phyloP scores from a whole-genome alignment of 352 stramenopile species.

The Peronospora farinosa region DNA sequence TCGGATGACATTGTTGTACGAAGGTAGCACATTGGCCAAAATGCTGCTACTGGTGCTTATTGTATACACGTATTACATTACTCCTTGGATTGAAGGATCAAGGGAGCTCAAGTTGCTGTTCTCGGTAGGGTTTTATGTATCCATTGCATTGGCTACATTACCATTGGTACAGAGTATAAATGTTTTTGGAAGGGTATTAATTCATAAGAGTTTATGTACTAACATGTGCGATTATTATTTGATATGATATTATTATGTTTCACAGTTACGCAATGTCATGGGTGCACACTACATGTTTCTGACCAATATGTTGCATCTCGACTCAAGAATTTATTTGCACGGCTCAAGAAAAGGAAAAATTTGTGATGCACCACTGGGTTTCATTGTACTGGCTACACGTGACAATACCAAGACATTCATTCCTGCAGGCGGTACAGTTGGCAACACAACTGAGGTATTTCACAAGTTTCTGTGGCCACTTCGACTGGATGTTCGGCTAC shows the following conservation, averaged over 20 bases:
- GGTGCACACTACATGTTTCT: conserved; percentile 75
- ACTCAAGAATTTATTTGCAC: conserved; percentile 42
- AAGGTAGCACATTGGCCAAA: conserved; percentile 62
- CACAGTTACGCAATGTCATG: conserved; percentile 60
- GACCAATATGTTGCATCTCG: conserved; percentile 58
- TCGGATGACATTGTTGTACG: conserved; percentile 57
- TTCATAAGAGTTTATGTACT: conserved; percentile 2
- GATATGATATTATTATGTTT: neutral
- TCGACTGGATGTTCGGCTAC: conserved; percentile 40
- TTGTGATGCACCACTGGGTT: conserved; percentile 54
- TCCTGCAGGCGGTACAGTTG: conserved; percentile 49
- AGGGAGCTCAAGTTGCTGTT: conserved; percentile 45
- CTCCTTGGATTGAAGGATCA: conserved; percentile 44
- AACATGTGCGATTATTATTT: neutral
- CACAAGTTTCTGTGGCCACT: conserved; percentile 51
- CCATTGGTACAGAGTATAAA: conserved; percentile 36
- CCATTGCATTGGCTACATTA: conserved; percentile 47
- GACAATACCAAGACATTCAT: conserved; percentile 61
- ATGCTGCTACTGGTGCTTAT: conserved; percentile 60
- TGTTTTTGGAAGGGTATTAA: neutral
- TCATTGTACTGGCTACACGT: conserved; percentile 52
- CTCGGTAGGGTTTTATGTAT: conserved; percentile 66
- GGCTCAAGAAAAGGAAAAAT: conserved; percentile 41
- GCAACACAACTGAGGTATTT: conserved; percentile 45
- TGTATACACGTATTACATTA: conserved; percentile 74